Evolutionary conservation across 2,329 filamentous ascomycete species (phyloP), one percentile per base, ranked within the genome.

Genomic region (Claviceps quebecensis): DNA sequence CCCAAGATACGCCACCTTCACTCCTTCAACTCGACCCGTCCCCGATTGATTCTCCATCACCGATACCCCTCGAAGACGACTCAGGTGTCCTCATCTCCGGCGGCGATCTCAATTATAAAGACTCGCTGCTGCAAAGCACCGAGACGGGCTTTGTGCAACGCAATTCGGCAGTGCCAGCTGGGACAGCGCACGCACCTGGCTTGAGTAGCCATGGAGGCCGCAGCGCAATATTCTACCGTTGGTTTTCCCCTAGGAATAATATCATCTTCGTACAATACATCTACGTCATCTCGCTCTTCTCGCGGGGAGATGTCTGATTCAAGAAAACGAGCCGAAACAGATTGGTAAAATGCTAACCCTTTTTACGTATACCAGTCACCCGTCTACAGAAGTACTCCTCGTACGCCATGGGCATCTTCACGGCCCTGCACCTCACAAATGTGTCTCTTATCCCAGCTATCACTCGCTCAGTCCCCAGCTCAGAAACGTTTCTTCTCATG

Each of bases 311-410:
- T 29, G 3, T 4, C 3, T 29, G 9, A 9, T 29, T 29, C 3
- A 29, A 29, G 26, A 29, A 4, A 29, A 29, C 8, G 3, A 29
- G 8, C 9, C 8, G 26, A 4, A 29, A 29, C 26, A 29, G 3
- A 29, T 29, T 29, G 26, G 26, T 7, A 14, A 11, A 38, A 17
- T 5, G 34, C 50, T 47, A 4, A 47, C 26, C 13, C 17, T 19
- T 2, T 5, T 2, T 16, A 14, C n/a, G 38, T n/a, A 19, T 14
- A 39, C 37, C 36, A 61, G 60, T 64, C 17, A 62, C 61, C 46
- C 80, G 86, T 47, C 74, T 93, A 38, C 93, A 97, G 67, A 84
- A 81, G 65, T 95, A 95, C 73, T 93, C 88, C 1, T 88, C 86
- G 58, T 94, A 95, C 70, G 81, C 86, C 57, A 90, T 87, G 62